A percentile compares a stretch with the other conserved stretches of the same genome.
Evolutionary conservation across 2,329 filamentous ascomycete genomes (phyloP).

Genomic region (Stagonosporopsis cucurbitacearum): DNA sequence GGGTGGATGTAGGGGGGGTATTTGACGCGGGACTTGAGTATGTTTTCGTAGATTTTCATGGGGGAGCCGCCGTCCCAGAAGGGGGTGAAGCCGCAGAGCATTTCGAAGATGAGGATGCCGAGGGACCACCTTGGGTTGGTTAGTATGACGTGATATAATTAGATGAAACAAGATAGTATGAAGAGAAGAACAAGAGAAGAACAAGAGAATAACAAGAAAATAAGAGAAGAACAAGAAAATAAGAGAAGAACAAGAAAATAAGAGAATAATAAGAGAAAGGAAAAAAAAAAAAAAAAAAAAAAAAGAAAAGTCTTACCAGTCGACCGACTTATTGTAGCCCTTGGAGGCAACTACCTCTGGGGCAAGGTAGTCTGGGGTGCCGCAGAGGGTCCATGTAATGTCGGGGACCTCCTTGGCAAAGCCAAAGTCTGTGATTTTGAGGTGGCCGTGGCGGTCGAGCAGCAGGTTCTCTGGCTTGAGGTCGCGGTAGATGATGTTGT

Average conservation of each 20-base stretch:
- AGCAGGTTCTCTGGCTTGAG: slow-evolving; percentile 94
- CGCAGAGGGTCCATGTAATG: slow-evolving; percentile 98
- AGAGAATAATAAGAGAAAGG: background rate
- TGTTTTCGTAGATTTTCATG: slow-evolving; percentile 99
- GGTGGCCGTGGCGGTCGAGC: slow-evolving; percentile 88
- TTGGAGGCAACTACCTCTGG: slow-evolving; percentile 99
- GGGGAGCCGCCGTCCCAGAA: slow-evolving; percentile 99
- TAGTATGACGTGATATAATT: too few species aligned
- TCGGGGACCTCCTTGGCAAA: slow-evolving; percentile 98
- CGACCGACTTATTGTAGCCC: slow-evolving; percentile 99
- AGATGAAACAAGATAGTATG: too few species aligned
- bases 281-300: slow-evolving; percentile 18
- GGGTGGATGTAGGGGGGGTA: slow-evolving; percentile 95
- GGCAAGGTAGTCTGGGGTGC: slow-evolving; percentile 95
- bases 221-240: background rate
- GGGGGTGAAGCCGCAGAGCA: slow-evolving; percentile 98
- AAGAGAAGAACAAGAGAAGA: background rate
- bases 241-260: too few species aligned
- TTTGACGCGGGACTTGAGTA: slow-evolving; percentile 92
- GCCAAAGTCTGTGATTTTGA: slow-evolving; percentile 98
- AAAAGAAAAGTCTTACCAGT: slow-evolving; percentile 72
- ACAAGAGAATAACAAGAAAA: too few species aligned
- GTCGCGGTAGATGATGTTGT: slow-evolving; percentile 97
- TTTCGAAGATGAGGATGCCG: slow-evolving; percentile 98
- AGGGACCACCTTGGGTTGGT: slow-evolving; percentile 86